These are phyloP conservation scores for Codiaeum variegatum DNA, from an alignment of 441 rosid genomes.

Conservation along the genomic window DNA sequence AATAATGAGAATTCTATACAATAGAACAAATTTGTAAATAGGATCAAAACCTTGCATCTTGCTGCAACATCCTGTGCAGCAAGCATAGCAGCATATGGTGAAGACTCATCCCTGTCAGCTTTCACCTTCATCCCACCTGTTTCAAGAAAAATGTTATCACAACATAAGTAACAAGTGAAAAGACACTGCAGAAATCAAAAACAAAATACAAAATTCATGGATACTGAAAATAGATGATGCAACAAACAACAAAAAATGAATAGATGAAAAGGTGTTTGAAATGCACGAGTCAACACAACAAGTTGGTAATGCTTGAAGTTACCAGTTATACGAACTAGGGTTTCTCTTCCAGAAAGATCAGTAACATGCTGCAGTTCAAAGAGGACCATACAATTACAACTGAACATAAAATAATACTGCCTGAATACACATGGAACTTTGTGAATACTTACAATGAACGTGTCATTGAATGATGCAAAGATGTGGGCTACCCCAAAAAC, in stretches of 20 bases:
- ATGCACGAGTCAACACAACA: neutral
- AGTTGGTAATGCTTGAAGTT: neutral
- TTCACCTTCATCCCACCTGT: conserved; percentile 90
- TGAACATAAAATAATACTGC: neutral
- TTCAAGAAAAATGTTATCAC: neutral
- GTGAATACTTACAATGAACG: conserved; percentile 52
- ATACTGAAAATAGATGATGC: neutral
- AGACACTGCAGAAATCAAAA: neutral
- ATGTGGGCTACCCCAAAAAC: conserved; percentile 77
- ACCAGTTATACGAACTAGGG: conserved; percentile 84
- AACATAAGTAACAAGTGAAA: neutral
- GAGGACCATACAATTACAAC: neutral
- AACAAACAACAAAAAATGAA: neutral
- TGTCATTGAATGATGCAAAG: conserved; percentile 76
- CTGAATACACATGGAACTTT: neutral
- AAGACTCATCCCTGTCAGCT: conserved; percentile 86
- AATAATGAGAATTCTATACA: neutral
- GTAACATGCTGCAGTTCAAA: conserved; percentile 61
- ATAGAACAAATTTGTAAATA: neutral
- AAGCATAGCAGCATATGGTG: conserved; percentile 89
- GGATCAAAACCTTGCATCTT: conserved; percentile 62
- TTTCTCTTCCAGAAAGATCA: conserved; percentile 81
- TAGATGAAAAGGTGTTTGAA: neutral
- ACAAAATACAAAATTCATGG: neutral
- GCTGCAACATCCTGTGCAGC: conserved; percentile 78